These are phyloP conservation scores for Spirogloea muscicola DNA, from an alignment of 139 green algal species.

Conservation along the genomic window DNA sequence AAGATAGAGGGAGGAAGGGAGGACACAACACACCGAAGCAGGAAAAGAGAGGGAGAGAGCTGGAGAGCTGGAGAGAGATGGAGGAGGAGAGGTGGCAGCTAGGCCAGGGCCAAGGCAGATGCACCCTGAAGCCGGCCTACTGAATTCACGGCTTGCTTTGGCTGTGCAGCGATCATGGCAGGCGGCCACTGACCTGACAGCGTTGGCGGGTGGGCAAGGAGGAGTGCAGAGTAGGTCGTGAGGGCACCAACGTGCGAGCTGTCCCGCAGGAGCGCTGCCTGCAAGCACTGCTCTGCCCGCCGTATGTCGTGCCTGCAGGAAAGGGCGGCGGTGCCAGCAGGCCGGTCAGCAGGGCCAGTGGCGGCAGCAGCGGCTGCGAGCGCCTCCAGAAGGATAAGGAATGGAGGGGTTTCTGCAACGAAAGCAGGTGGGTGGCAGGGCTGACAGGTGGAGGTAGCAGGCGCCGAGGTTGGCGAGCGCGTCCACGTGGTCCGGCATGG, in stretches of 20 bases:
- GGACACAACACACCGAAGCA: background rate
- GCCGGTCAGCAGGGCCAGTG: background rate
- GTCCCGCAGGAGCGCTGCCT: background rate
- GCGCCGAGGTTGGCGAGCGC: constrained; percentile 2
- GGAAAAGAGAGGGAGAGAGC: background rate
- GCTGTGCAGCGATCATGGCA: background rate
- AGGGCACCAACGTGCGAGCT: background rate
- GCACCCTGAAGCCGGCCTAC: background rate
- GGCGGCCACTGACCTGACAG: too few species aligned
- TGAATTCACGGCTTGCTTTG: background rate
- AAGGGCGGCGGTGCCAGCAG: background rate
- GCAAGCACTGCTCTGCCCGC: background rate
- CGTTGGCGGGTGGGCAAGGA: too few species aligned
- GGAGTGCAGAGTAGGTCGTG: background rate
- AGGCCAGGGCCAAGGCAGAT: background rate
- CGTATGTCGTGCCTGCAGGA: background rate
- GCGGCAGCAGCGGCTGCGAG: background rate
- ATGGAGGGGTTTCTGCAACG: background rate
- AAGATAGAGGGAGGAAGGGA: background rate
- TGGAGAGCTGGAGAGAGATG: background rate
- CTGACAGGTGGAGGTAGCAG: constrained; percentile 2
- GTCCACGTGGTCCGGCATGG: background rate
- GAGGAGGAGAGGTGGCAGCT: background rate
- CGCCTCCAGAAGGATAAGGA: background rate
- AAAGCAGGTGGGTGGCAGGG: background rate